Conservation (phyloP, 2,329 filamentous ascomycete genomes). For the Botrytis medusae region DNA sequence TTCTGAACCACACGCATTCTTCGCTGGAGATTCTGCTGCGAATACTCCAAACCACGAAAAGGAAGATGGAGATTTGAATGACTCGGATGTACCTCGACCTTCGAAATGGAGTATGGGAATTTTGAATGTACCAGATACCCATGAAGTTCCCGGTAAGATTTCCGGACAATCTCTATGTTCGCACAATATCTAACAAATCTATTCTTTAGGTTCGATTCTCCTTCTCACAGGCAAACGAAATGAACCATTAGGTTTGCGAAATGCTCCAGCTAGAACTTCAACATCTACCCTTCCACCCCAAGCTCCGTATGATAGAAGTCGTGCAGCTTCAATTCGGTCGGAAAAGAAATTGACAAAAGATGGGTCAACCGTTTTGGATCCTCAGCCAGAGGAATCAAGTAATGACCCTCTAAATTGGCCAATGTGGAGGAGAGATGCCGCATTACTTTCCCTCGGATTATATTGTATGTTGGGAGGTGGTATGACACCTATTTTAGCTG, state of each 20-base stretch:
- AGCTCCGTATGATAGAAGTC: constrained; percentile 24
- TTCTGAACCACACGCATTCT: constrained; percentile 30
- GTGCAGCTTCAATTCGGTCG: constrained; percentile 22
- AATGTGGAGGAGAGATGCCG: constrained; percentile 73
- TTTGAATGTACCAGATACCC: constrained; percentile 74
- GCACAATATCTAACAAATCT: constrained; percentile 3
- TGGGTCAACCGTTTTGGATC: constrained; percentile 82
- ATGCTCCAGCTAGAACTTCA: constrained; percentile 53
- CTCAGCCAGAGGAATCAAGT: constrained; percentile 84
- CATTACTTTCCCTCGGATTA: constrained; percentile 79
- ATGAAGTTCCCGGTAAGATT: constrained; percentile 77
- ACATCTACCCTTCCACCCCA: constrained; percentile 49
- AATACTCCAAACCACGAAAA: constrained; percentile 9
- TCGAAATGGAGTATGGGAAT: constrained; percentile 71
- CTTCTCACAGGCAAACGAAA: constrained; percentile 56
- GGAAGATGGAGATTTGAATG: constrained; percentile 21
- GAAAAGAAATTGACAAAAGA: constrained; percentile 75
- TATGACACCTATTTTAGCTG: constrained; percentile 86
- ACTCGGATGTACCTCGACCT: constrained; percentile 26
- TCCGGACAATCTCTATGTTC: not conserved
- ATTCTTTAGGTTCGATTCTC: constrained; percentile 54
- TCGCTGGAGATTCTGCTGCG: constrained; percentile 29
- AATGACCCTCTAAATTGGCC: constrained; percentile 97
- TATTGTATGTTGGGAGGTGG: constrained; percentile 94
- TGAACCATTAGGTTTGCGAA: constrained; percentile 39